A percentile compares a stretch with the other conserved stretches of the same genome.
These are phyloP conservation scores for Pogostemon cablin DNA, from an alignment of 257 asterid species.

Conservation along the genomic window DNA sequence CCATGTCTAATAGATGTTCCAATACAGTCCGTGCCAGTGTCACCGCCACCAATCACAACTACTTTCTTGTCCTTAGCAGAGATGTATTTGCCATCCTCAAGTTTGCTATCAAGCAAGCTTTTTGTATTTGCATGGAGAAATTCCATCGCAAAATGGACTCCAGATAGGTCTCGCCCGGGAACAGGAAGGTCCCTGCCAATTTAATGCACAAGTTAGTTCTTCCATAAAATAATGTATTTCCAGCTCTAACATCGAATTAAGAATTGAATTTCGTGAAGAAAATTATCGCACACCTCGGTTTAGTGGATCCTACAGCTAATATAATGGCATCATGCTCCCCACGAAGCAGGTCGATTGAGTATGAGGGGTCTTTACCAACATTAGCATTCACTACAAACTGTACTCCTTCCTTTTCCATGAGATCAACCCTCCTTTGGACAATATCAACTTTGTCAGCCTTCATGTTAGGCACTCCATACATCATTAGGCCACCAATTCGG, in stretches of 20 bases:
- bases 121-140: constrained; percentile 97
- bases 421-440: constrained; percentile 92
- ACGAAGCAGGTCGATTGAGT: constrained; percentile 68
- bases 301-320: constrained; percentile 96
- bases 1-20: constrained; percentile 98
- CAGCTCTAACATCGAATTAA: constrained; percentile 7
- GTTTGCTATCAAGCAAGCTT: constrained; percentile 93
- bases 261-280: background rate
- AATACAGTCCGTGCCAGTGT: constrained; percentile 96
- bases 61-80: constrained; percentile 96
- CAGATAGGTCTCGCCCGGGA: constrained; percentile 93
- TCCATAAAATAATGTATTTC: background rate
- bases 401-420: constrained; percentile 93
- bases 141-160: constrained; percentile 98
- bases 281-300: constrained; percentile 68
- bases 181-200: constrained; percentile 89
- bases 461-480: constrained; percentile 99
- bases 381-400: constrained; percentile 83
- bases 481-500: constrained; percentile 98
- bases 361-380: constrained; percentile 75
- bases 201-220: constrained; percentile 7
- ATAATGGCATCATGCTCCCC: constrained; percentile 81
- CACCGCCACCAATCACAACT: constrained; percentile 99
- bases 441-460: constrained; percentile 86
- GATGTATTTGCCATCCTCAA: constrained; percentile 80